A percentile compares a stretch with the other conserved stretches of the same genome.
phyloP scores from a whole-genome alignment of 106 monocot species.

The Dendrobium huoshanense region DNA sequence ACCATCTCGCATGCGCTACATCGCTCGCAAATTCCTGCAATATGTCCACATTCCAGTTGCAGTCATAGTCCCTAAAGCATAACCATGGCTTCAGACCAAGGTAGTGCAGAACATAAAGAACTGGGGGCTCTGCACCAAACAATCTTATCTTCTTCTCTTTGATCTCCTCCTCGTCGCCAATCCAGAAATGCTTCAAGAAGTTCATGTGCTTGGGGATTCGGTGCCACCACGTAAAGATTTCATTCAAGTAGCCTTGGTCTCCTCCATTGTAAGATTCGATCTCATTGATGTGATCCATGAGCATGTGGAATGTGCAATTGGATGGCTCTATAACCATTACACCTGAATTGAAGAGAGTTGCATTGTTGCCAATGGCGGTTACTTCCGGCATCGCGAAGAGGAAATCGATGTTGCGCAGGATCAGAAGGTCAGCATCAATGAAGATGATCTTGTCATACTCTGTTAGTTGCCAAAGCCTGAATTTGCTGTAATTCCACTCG shows the following conservation, averaged over 20 bases:
- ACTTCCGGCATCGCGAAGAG: slow-evolving; percentile 46
- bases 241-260: slow-evolving; percentile 53
- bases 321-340: slow-evolving; percentile 58
- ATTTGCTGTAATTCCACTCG: slow-evolving; percentile 72
- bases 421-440: slow-evolving; percentile 51
- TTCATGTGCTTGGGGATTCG: slow-evolving; percentile 46
- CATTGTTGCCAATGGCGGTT: slow-evolving; percentile 47
- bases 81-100: slow-evolving; percentile 55
- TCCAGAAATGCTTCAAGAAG: slow-evolving; percentile 57
- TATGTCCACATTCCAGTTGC: slow-evolving; percentile 31
- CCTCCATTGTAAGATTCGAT: slow-evolving; percentile 61
- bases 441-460: slow-evolving; percentile 54
- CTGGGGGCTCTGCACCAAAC: slow-evolving; percentile 34
- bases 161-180: slow-evolving; percentile 35
- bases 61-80: slow-evolving; percentile 36
- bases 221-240: slow-evolving; percentile 67
- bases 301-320: slow-evolving; percentile 38
- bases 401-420: slow-evolving; percentile 49
- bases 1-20: slow-evolving; percentile 49
- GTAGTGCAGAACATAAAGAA: slow-evolving; percentile 54
- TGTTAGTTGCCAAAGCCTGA: slow-evolving; percentile 54
- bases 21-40: slow-evolving; percentile 59
- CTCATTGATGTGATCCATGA: slow-evolving; percentile 31
- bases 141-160: slow-evolving; percentile 29
- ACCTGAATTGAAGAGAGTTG: slow-evolving; percentile 49